These are phyloP conservation scores for Cronartium ribicola DNA, from an alignment of 1,284 basidiomycete genomes.

Conservation along the genomic window DNA sequence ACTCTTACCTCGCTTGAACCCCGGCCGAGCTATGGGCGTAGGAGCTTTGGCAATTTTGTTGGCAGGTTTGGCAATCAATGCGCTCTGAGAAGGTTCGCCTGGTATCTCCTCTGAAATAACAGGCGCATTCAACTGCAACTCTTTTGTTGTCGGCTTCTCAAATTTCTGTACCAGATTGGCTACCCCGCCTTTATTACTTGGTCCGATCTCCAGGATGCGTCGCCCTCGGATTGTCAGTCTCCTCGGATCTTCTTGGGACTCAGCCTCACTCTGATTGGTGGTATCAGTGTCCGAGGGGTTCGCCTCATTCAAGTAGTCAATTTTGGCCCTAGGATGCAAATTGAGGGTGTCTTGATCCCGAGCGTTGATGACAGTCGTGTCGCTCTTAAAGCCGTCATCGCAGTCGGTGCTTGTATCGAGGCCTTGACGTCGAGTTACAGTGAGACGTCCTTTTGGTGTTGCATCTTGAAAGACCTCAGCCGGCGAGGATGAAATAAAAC, in stretches of 20 bases:
- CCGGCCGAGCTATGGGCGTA: constrained; percentile 23
- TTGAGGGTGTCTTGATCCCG: constrained; percentile 8
- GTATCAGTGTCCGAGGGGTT: constrained; percentile 30
- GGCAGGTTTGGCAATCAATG: neutral
- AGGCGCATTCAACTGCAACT: neutral
- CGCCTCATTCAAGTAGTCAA: neutral
- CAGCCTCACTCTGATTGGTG: constrained; percentile 36
- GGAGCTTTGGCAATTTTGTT: constrained; percentile 20
- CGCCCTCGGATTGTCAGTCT: constrained; percentile 34
- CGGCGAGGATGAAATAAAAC: neutral
- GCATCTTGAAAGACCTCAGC: neutral
- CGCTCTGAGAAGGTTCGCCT: constrained; percentile 1
- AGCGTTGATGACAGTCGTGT: constrained; percentile 36
- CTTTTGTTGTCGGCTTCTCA: constrained; percentile 22
- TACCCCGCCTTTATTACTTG: constrained; percentile 30
- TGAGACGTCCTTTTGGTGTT: neutral
- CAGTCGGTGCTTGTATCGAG: neutral
- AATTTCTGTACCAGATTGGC: constrained; percentile 41
- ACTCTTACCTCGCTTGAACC: constrained; percentile 39
- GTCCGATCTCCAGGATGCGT: constrained; percentile 18
- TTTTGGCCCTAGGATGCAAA: constrained; percentile 2
- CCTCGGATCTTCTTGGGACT: constrained; percentile 15
- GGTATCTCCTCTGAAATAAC: constrained; percentile 6
- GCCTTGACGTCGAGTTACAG: neutral
- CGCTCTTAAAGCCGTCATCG: constrained; percentile 30